Base-by-base conservation (phyloP, 2,329 filamentous ascomycete genomes). In the Aspergillus sp. region DNA sequence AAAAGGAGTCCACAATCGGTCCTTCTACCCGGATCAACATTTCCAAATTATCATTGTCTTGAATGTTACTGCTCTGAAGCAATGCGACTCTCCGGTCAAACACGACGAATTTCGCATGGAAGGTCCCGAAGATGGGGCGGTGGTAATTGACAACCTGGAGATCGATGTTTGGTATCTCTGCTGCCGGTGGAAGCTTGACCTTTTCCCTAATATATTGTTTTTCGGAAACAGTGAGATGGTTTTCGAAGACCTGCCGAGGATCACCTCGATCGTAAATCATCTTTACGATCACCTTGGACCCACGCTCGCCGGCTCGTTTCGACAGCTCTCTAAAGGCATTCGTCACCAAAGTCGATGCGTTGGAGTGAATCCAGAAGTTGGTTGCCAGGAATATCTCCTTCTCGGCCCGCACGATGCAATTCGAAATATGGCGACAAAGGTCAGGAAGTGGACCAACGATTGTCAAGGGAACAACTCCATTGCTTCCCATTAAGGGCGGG, bases 1-100 rank as follows among this genome's bases (percentile, higher is more conserved):
- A 90, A 26, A 90, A 65, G 1, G 81, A 80, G 54, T 90, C 84
- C 0, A 90, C 86, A 45, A 90, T 86, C 0, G 85, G 79, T 0
- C 87, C 87, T 65, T 90, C 85, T 0, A 89, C 60, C 43, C 88
- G 85, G 3, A 79, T 74, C 77, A 88, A 82, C 86, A 91, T 90
- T 63, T 91, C 87, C 43, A 90, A 47, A 51, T 91, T 91, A 53
- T 87, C 83, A 42, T 89, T 90, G 50, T 88, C 66, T 52, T 78
- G 75, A 39, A 90, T 85, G 56, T 90, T 91, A 61, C 89, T 89
- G 67, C 85, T 90, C 65, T 86, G 83, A 2, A 90, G 61, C 1
- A 87, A 69, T 0, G 78, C 86, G n/a, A 85, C 72, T 48, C 77
- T 79, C 6, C 86, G 75, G 61, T 91, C 87, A 1, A 90, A 79